These are phyloP conservation scores for Lachnellula willkommii DNA, from an alignment of 2,329 filamentous ascomycete species.

Conservation along the genomic window DNA sequence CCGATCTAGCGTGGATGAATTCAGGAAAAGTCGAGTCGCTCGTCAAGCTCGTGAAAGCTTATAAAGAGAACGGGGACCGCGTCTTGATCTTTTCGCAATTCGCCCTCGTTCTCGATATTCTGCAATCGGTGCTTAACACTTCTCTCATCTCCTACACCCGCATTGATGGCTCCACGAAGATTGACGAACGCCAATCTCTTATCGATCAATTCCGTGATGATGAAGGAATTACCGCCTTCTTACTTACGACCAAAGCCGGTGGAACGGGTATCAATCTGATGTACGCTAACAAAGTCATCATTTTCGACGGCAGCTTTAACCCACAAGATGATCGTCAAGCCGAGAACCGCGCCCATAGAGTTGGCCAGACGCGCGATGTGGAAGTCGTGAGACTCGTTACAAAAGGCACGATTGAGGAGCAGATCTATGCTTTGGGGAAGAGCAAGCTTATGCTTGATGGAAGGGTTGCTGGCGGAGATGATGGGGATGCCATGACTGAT, in stretches of 20 bases:
- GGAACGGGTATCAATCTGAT: constrained; percentile 97
- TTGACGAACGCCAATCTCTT: constrained; percentile 76
- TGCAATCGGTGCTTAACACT: constrained; percentile 73
- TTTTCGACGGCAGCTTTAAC: constrained; percentile 96
- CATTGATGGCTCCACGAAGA: constrained; percentile 79
- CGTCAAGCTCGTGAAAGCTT: constrained; percentile 65
- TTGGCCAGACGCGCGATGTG: constrained; percentile 85
- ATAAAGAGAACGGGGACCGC: constrained; percentile 75
- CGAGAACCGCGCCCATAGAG: constrained; percentile 91
- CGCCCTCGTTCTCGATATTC: constrained; percentile 82
- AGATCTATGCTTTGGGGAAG: constrained; percentile 84
- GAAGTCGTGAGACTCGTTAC: constrained; percentile 85
- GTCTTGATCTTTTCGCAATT: constrained; percentile 92
- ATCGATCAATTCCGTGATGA: constrained; percentile 83
- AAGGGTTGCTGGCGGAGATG: constrained; percentile 57
- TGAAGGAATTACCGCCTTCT: constrained; percentile 75
- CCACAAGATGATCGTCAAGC: constrained; percentile 98
- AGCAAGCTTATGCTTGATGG: constrained; percentile 89
- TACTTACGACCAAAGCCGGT: constrained; percentile 88
- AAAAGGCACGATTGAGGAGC: constrained; percentile 79
- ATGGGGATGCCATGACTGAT: constrained; percentile 40
- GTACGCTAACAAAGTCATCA: constrained; percentile 93
- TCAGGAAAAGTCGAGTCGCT: constrained; percentile 84
- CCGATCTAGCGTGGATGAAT: constrained; percentile 49
- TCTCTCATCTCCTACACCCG: constrained; percentile 72